Evolutionary conservation across 2,329 filamentous ascomycete genomes (phyloP).

Genomic region (Penicillium vulpinum): DNA sequence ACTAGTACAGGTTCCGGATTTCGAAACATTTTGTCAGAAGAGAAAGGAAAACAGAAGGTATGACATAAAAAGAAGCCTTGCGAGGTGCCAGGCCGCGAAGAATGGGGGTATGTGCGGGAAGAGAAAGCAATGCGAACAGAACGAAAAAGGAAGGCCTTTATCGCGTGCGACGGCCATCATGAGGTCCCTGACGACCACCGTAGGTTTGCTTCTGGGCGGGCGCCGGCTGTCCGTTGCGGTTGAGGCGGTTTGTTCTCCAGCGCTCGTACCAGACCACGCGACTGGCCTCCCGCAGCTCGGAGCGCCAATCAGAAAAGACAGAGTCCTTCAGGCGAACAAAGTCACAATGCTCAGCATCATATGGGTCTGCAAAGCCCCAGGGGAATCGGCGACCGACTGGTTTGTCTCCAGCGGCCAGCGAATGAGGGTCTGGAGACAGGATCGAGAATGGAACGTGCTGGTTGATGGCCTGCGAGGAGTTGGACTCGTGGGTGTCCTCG

Average conservation of each 20-base stretch:
- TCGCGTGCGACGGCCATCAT: conserved; percentile 27
- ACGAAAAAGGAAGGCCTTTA: conserved; percentile 16
- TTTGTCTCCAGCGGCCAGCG: conserved; percentile 53
- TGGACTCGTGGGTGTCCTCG: conserved; percentile 52
- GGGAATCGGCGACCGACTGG: conserved; percentile 82
- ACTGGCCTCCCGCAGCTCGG: conserved; percentile 85
- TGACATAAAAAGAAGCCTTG: conserved; percentile 14
- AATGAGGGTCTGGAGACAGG: conserved; percentile 87
- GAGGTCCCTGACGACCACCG: conserved; percentile 33
- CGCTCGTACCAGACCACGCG: conserved; percentile 93
- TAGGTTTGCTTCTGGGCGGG: conserved; percentile 26
- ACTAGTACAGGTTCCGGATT: conserved; percentile 5
- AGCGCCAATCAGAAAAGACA: conserved; percentile 91
- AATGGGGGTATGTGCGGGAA: conserved; percentile 28
- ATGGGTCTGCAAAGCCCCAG: conserved; percentile 95
- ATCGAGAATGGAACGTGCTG: conserved; percentile 87
- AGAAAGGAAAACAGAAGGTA: conserved; percentile 6
- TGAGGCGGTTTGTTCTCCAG: conserved; percentile 69
- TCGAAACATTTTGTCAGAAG: conserved; percentile 7
- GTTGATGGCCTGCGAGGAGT: conserved; percentile 38
- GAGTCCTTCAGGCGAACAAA: conserved; percentile 87
- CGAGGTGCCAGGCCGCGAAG: conserved; percentile 15
- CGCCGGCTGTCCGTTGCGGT: conserved; percentile 32
- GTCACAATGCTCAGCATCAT: conserved; percentile 89
- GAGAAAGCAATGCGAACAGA: conserved; percentile 26